A percentile compares a stretch with the other conserved stretches of the same genome.
phyloP scores from a whole-genome alignment of 2,329 filamentous ascomycete genomes.

The Blastomyces parvus region DNA sequence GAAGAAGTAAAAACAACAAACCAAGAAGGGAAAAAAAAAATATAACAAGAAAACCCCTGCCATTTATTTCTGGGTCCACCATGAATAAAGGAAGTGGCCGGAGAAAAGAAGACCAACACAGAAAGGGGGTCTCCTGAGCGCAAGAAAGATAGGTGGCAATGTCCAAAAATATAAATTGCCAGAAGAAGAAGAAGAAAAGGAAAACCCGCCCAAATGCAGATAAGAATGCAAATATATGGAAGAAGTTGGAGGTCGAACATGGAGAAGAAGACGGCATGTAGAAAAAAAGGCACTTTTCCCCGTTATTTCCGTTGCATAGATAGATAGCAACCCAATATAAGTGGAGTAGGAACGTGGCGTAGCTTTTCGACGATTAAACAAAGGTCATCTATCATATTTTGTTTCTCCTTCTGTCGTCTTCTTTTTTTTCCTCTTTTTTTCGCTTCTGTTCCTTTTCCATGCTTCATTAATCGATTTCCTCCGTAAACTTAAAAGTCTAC shows the following conservation, averaged over 20 bases:
- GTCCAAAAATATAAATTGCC: not conserved
- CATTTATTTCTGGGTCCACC: not conserved
- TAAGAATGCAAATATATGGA: not conserved
- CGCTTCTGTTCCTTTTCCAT: not conserved
- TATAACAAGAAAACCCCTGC: not conserved
- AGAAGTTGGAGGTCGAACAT: not conserved
- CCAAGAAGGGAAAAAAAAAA: not conserved
- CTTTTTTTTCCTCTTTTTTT: not conserved
- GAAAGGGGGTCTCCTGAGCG: not conserved
- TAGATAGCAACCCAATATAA: not conserved
- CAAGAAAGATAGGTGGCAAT: not conserved
- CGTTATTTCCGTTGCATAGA: not conserved
- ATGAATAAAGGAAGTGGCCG: too few relatives aligned
- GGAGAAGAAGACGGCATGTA: not conserved
- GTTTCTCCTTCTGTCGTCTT: not conserved
- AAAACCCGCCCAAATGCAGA: not conserved
- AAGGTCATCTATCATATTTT: not conserved
- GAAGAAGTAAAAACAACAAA: not conserved
- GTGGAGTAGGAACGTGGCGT: not conserved
- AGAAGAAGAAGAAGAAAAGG: not conserved
- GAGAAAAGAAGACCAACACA: not conserved
- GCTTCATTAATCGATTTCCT: too few relatives aligned
- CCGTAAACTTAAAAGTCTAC: conserved; percentile 53
- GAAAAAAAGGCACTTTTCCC: not conserved
- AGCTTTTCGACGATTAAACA: not conserved